Evolutionary conservation across 2,329 filamentous ascomycete genomes (phyloP), one percentile per base, ranked within the genome.

Genomic region (Botrytis elliptica): DNA sequence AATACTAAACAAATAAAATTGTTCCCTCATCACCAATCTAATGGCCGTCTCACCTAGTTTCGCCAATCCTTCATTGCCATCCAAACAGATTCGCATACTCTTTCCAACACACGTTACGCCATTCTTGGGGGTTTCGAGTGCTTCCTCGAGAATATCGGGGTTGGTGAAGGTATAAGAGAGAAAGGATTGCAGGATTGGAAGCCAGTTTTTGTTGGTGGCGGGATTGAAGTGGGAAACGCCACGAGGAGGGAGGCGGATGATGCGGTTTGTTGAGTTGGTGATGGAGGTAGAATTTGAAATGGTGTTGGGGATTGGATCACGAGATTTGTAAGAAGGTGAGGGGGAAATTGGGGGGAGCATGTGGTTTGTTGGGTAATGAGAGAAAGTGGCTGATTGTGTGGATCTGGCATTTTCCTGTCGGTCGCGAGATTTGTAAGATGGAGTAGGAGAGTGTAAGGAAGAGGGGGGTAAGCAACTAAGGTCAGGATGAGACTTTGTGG

Each of bases 131-230:
- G 72, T 76, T 44, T 79, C 77, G 36, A 78, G 70, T 20, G 77
- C 77, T 67, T 78, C 78, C 66, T 77, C 75, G 20, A 79, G 74
- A 16, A 78, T 60, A 70, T 77, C 76, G 2, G 75, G 72, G 36
- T 77, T 65, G 7, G n/a, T 22, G 55, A 79, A 77, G 1, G 67
- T 57, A 49, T 79, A 77, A 12, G 62, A 38, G 18, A 77, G 65
- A 18, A 74, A 75, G 22, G 33, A 70, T 71, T 78, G 72, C 7
- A 78, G 40, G 8, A 59, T 57, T 20, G n/a, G 33, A 3, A 73
- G 71, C 72, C 73, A 75, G 40, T 74, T 55, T 12, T 63, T 66
- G 36, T 57, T 44, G 36, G 60, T 25, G 46, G 33, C 36, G 4
- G 70, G 70, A 16, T 71, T 44, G 44, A 55, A 57, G 44, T 65